These are phyloP conservation scores for Chaetomium cochliodes DNA, from an alignment of 495 filamentous ascomycete genomes.

Conservation along the genomic window DNA sequence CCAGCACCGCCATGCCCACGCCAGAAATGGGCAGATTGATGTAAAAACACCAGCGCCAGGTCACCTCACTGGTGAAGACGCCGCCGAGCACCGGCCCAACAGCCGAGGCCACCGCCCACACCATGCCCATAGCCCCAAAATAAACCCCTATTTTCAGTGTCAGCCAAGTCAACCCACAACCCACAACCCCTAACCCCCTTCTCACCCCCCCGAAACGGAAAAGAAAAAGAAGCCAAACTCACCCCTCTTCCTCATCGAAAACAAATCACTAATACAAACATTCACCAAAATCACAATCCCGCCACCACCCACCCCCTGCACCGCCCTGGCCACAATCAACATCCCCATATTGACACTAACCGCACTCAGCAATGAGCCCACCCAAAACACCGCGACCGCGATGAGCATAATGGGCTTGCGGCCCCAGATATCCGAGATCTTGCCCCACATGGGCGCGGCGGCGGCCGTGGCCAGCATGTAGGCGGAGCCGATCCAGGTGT, in stretches of 20 bases:
- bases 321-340: conserved; percentile 69
- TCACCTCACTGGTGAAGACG: conserved; percentile 55
- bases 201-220: too few species aligned
- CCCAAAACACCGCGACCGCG: conserved; percentile 71
- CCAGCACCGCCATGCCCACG: conserved; percentile 61
- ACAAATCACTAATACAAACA: conserved; percentile 78
- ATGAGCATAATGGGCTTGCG: conserved; percentile 75
- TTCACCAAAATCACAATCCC: conserved; percentile 78
- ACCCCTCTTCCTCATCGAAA: conserved; percentile 65
- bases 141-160: conserved; percentile 48
- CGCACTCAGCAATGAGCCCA: conserved; percentile 71
- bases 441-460: conserved; percentile 75
- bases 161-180: neutral
- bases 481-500: conserved; percentile 74
- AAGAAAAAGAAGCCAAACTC: neutral
- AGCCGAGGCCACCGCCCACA: conserved; percentile 54
- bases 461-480: conserved; percentile 69
- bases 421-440: conserved; percentile 82
- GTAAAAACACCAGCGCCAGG: conserved; percentile 70
- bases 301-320: conserved; percentile 84
- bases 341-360: conserved; percentile 66
- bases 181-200: too few species aligned
- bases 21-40: conserved; percentile 79
- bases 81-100: conserved; percentile 65
- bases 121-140: conserved; percentile 49